Evolutionary conservation across 495 filamentous ascomycete species (phyloP), one percentile per base, ranked within the genome.

Genomic region (Hyphodiscus hymeniophilus): DNA sequence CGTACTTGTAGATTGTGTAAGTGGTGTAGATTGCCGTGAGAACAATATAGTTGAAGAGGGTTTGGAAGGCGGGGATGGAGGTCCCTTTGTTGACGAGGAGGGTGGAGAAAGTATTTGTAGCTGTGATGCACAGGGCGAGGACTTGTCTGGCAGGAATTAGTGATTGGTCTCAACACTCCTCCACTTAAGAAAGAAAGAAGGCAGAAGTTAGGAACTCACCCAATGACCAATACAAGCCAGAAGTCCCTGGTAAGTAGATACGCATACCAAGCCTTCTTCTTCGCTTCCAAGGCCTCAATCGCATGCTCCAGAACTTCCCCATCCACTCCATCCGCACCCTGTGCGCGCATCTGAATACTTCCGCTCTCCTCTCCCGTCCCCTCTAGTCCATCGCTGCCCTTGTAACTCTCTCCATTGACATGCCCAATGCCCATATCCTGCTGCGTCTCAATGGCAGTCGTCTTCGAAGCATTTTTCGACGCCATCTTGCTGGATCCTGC

Each of bases 61-160:
- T 89, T 68, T 98, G 92, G 68, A 96, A 95, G 32, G 92, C 89
- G n/a, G 92, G 92, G 57, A 98, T 94, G 22, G 78, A 87, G 48
- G 87, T 92, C 21, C 78, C 73, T 45, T 77, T 64, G 1, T 61
- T 56, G 17, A 70, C 74, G 12, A 98, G 83, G 17, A 96, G 79
- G 11, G 74, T 73, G 16, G 84, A 84, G 65, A 97, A 86, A 35
- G 91, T 96, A 63, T 90, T 92, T 16, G 87, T 92, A 13, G 77
- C 76, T 3, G 89, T 95, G 66, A 94, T 89, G 68, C 86, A 85
- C 50, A 97, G 79, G 6, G 90, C 76, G 16, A 96, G 80, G 30
- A 89, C 58, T 74, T 97, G 91, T 46, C 84, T 87, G 36, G 42
- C n/a, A n/a, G n/a, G n/a, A n/a, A n/a, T 31, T 43, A 11, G 20